Base-by-base conservation (phyloP, 306 rosid genomes). In the Arachis hypogaea region DNA sequence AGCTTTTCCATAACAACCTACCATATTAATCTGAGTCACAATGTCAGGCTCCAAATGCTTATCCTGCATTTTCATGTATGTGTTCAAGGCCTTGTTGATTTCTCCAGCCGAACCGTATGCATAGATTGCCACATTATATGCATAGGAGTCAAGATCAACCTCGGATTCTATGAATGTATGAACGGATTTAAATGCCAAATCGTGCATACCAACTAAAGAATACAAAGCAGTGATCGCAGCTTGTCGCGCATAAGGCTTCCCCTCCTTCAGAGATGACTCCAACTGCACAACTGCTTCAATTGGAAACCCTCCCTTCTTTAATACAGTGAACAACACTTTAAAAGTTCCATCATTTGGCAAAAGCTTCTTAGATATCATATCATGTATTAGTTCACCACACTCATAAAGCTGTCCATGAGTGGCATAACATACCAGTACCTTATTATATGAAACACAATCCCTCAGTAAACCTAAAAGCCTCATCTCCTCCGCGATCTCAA, bases 401-500 rank as follows among this genome's bases (percentile, higher is more conserved):
- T 86, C 86, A 0, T 79, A 82, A 61, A 91, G 86, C 73, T 89
- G 88, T 59, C 93, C 86, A 1, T 84, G 77, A 49, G 81, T 51
- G 4, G 91, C 91, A 74, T 89, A 91, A 71, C 96, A 88, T 11
- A 77, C 80, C 82, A 94, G 73, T 67, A 89, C 96, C 86, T 81
- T 84, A 63, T 88, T 88, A 80, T 60, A 94, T 64, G 98, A 89
- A 77, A 74, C 71, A 67, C 90, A 86, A 62, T 94, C 97, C 74
- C 72, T 83, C 59, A 94, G 74, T 65, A 94, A 83, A 60, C 96
- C 97, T 3, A 82, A 82, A 46, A 65, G 77, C 75, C 85, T 88
- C 99, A 94, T 92, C 82, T 92, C 96, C 80, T 88, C 96, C 3
- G 93, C 99, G 68, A 94, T 52, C 78, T 88, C 86, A 56, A 86